Percentiles rank a stretch among this genome's conserved stretches.
Evolutionary conservation across 2,329 filamentous ascomycete species (phyloP).

Genomic region (Drechslerella stenobrocha): DNA sequence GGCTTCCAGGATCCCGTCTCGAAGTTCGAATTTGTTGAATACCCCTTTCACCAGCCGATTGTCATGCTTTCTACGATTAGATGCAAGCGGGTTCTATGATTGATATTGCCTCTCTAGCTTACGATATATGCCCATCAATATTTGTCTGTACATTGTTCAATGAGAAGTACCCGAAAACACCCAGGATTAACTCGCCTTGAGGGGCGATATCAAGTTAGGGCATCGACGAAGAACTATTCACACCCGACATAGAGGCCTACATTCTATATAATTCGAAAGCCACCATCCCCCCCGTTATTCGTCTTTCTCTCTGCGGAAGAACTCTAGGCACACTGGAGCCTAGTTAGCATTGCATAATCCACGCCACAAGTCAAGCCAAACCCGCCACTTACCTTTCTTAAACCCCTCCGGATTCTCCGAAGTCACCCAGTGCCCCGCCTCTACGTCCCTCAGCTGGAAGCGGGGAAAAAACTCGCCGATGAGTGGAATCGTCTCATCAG

Average conservation of each 20-base stretch:
- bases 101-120: too few species aligned
- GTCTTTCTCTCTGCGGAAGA: slow-evolving; percentile 39
- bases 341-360: background rate
- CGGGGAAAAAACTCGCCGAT: slow-evolving; percentile 80
- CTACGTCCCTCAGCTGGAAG: slow-evolving; percentile 73
- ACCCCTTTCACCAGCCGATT: slow-evolving; percentile 11
- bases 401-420: slow-evolving; percentile 85
- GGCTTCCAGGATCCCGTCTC: background rate
- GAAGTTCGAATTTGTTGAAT: slow-evolving; percentile 21
- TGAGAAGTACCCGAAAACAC: too few species aligned
- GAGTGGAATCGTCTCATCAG: slow-evolving; percentile 76
- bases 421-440: slow-evolving; percentile 84
- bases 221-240: background rate
- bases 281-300: background rate
- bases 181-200: too few species aligned
- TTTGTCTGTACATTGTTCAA: too few species aligned
- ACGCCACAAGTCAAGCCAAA: background rate
- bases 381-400: slow-evolving; percentile 65
- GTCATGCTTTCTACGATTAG: slow-evolving; percentile 46
- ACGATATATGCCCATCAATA: too few species aligned
- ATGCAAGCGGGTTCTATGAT: slow-evolving; percentile 50
- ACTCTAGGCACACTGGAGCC: slow-evolving; percentile 32
- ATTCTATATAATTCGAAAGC: background rate
- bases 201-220: too few species aligned
- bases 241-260: background rate